Conservation (phyloP, 148 eudicot species). For the Camellia sinensis region DNA sequence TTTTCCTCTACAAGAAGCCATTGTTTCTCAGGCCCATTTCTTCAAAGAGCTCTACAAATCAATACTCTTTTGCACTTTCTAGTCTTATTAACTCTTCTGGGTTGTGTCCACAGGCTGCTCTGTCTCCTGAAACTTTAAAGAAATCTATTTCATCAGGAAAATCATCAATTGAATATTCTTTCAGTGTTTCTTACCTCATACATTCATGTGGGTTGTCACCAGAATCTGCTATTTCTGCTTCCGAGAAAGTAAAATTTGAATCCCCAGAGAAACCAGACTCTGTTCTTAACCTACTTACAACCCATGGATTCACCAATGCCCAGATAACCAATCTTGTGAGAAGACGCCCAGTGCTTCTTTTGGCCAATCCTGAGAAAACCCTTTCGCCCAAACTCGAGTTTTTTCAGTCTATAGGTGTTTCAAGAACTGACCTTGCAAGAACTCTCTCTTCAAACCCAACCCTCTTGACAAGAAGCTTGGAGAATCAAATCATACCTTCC, state of each 20-base stretch:
- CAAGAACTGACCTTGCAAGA: background rate
- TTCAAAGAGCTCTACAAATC: background rate
- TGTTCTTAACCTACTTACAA: background rate
- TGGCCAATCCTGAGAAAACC: constrained; percentile 8
- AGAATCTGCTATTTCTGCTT: constrained; percentile 11
- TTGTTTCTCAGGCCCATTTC: background rate
- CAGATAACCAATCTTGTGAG: constrained; percentile 13
- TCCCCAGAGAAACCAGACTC: background rate
- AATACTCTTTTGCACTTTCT: background rate
- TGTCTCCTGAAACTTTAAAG: background rate
- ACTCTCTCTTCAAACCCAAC: constrained; percentile 1
- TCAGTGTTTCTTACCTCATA: constrained; percentile 11
- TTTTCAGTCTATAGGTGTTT: constrained; percentile 18
- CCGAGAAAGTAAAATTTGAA: constrained; percentile 3
- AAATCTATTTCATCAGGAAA: background rate
- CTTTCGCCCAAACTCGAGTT: constrained; percentile 27
- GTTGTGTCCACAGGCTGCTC: background rate
- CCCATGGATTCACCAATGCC: constrained; percentile 17
- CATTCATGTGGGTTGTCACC: constrained; percentile 18
- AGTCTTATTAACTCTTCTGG: background rate
- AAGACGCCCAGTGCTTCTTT: constrained; percentile 13
- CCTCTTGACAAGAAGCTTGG: constrained; percentile 10
- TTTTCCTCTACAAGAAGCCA: too few species aligned
- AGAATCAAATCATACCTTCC: constrained; percentile 12
- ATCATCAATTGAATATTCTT: background rate